Base-by-base conservation (phyloP, 1,139 yeast species). In the Nakaseomyces delphensis region DNA sequence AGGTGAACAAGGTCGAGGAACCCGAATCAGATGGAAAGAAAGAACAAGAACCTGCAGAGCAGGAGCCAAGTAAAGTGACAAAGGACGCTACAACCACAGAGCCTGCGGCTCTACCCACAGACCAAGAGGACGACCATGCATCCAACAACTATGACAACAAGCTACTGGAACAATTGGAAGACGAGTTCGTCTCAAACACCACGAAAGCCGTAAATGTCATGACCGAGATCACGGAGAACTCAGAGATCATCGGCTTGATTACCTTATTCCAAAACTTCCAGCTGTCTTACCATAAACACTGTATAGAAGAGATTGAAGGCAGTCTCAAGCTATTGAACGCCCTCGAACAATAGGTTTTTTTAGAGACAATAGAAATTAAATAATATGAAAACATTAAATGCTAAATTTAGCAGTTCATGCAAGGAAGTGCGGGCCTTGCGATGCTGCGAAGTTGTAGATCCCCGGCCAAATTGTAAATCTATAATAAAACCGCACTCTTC, bases 131-230 rank as follows among this genome's bases (percentile, higher is more conserved):
- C 28, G 29, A 25, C 5, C 29, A 25, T 5, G 16, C 37, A 7
- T 37, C 45, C 13, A 45, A 53, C n/a, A n/a, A n/a, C n/a, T n/a
- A n/a, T 27, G 57, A 54, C 35, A 45, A 50, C 33, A 51, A 52
- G 32, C 40, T 58, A 43, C 65, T 82, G 51, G 86, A 82, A 51
- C 66, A 71, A 37, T 71, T 74, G 51, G 94, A 83, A 63, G 94
- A 83, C 57, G 89, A 80, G 48, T 73, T 83, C 53, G 91, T 83
- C 25, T 74, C 79, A 54, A 83, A 85, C 20, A 83, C 87, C 7
- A 81, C 81, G 46, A 68, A 71, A 25, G 91, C 91, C 1, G 91
- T 81, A n/a, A 73, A 76, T 53, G 77, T 77, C 44, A 82, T 83
- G 91, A 78, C 80, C 62, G 75, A 71, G 49, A 67, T 83, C 46